Percentiles rank a stretch among this genome's conserved stretches.
Evolutionary conservation across 345 rosid species (phyloP).

Genomic region (Fremontodendron californicum): DNA sequence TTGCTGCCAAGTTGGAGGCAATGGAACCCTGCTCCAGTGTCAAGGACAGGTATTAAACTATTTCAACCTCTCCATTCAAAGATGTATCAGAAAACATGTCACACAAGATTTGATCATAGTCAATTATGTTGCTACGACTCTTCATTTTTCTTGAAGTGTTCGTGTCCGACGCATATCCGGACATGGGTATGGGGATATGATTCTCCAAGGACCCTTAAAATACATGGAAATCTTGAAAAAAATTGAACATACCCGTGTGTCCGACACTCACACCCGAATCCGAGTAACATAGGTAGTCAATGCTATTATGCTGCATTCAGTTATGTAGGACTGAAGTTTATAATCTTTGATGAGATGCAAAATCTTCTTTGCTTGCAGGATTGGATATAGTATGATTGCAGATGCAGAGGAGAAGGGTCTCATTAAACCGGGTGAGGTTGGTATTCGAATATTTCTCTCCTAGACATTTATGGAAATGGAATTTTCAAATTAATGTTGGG

Average conservation of each 20-base stretch:
- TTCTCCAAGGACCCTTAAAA: too few species aligned
- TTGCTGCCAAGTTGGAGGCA: constrained; percentile 82
- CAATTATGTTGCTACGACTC: too few species aligned
- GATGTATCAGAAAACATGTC: background rate
- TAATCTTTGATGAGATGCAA: background rate
- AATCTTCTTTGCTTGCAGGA: constrained; percentile 31
- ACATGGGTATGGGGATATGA: too few species aligned
- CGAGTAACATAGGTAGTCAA: too few species aligned
- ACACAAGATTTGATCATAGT: background rate
- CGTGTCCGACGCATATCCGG: too few species aligned
- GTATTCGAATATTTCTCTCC: constrained; percentile 21
- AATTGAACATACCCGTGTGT: too few species aligned
- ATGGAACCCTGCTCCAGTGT: constrained; percentile 93
- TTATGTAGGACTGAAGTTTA: background rate
- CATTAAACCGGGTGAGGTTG: constrained; percentile 61
- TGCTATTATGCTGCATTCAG: background rate
- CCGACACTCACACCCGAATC: too few species aligned
- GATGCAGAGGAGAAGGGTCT: constrained; percentile 78
- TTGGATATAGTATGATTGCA: constrained; percentile 66
- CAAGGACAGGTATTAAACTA: constrained; percentile 62
- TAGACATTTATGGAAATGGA: background rate
- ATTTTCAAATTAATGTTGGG: background rate
- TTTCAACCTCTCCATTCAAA: background rate
- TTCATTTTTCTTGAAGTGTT: too few species aligned
- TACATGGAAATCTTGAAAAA: too few species aligned